Base-by-base conservation (phyloP, 352 stramenopile genomes). In the Globisporangium irregulare region DNA sequence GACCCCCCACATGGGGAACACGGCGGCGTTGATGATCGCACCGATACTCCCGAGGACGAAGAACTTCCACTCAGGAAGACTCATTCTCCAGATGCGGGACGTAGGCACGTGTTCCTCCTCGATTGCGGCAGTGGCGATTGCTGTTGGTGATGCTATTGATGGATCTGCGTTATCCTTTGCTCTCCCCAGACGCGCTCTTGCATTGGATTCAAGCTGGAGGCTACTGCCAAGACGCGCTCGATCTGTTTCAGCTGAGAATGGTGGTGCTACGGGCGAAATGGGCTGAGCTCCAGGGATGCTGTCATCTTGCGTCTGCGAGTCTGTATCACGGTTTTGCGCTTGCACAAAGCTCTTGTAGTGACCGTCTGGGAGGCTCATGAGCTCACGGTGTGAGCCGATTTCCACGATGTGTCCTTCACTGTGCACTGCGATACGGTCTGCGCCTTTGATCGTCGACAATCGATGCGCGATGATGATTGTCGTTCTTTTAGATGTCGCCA, bases 391-490 rank as follows among this genome's bases (percentile, higher is more conserved):
- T 7, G 87, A 97, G 3, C 97, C 97, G 10, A 90, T 71, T 72
- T 99, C 96, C 5, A 97, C 84, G n/a, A 99, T 92, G 25, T 67
- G 69, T 6, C 97, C 97, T 20, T 90, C 75, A 20, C 95, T 77
- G 64, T 99, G 80, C 15, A 99, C 97, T n/a, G 95, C 87, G 63
- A 99, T 99, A 43, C 88, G 81, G 70, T 98, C 87, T 58, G 94
- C 97, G 76, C 98, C 87, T 65, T 94, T 89, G 65, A 99, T 92
- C 15, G 95, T 99, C 60, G 87, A 97, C 25, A 99, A 70, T 12
- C 96, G 89, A 73, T 99, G 97, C 0, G 97, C 96, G 63, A 98
- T 96, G 64, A 69, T 70, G 46, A 71, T 68, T 10, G 29, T 68
- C 2, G 61, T 54, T 7, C 73, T 65, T 2, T 46, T 69, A 22